Percentiles rank a stretch among this genome's conserved stretches.
Conservation (phyloP, 768 basidiomycete genomes). For the Sporobolomyces pararoseus region DNA sequence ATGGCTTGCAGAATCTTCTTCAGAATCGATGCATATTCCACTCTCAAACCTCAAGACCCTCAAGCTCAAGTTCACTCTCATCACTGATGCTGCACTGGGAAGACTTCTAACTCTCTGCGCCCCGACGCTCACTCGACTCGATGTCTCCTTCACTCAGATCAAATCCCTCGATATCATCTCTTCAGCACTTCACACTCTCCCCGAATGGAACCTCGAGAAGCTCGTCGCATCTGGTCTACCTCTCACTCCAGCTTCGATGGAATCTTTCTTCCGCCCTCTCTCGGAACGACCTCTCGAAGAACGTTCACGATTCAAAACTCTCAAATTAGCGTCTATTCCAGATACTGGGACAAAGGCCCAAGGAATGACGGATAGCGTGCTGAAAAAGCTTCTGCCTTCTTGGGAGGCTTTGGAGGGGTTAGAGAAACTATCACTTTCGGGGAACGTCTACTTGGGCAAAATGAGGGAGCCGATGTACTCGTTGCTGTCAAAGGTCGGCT, state of each 20-base stretch:
- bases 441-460: constrained; percentile 33
- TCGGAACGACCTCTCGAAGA: constrained; percentile 4
- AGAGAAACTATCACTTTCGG: constrained; percentile 29
- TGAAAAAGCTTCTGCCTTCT: constrained; percentile 32
- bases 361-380: constrained; percentile 34
- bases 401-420: constrained; percentile 37
- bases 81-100: constrained; percentile 39
- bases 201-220: constrained; percentile 36
- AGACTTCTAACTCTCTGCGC: constrained; percentile 40
- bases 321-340: constrained; percentile 42
- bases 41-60: constrained; percentile 37
- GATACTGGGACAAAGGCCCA: constrained; percentile 23
- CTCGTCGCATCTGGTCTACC: constrained; percentile 42
- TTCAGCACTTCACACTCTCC: constrained; percentile 25
- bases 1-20: constrained; percentile 2
- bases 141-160: constrained; percentile 41
- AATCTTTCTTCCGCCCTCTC: constrained; percentile 39
- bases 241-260: constrained; percentile 30
- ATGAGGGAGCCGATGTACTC: constrained; percentile 12
- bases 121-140: constrained; percentile 35
- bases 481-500: constrained; percentile 32
- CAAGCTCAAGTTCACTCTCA: constrained; percentile 42
- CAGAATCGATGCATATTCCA: constrained; percentile 19
- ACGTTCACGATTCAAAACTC: constrained; percentile 17
- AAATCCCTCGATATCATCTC: constrained; percentile 41